phyloP scores from a whole-genome alignment of 768 basidiomycete genomes.

The Kondoa malvinella region DNA sequence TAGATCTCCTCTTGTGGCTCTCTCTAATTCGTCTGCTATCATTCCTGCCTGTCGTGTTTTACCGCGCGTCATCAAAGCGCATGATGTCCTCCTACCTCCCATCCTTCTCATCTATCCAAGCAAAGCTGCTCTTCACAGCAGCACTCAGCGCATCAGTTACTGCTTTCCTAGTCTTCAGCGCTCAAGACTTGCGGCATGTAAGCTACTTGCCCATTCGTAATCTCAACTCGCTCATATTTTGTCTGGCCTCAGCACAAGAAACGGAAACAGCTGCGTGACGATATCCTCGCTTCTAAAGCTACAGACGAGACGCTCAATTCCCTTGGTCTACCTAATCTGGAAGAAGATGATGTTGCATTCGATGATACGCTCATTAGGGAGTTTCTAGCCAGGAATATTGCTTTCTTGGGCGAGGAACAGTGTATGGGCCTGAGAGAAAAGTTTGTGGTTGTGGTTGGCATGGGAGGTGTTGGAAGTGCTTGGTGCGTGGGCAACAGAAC shows the following conservation, averaged over 20 bases:
- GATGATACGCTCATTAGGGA: conserved; percentile 69
- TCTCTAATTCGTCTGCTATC: no score
- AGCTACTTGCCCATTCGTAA: no score
- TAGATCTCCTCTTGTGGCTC: no score
- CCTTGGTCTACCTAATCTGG: not conserved
- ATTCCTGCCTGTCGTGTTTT: no score
- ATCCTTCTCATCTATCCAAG: not conserved
- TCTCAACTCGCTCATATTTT: no score
- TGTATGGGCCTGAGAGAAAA: conserved; percentile 61
- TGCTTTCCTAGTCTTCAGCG: not conserved
- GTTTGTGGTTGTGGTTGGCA: conserved; percentile 74
- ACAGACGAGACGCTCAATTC: conserved; percentile 1
- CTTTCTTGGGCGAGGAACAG: conserved; percentile 77
- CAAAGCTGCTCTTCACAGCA: not conserved
- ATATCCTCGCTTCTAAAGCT: not conserved
- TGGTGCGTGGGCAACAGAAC: conserved; percentile 48
- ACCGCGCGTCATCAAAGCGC: no score
- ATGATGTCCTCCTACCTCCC: not conserved
- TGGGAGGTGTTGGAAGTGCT: conserved; percentile 93
- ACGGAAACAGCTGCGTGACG: conserved; percentile 10
- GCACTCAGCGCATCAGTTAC: not conserved
- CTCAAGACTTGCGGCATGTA: not conserved
- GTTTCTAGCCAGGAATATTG: conserved; percentile 81
- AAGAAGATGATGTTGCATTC: conserved; percentile 17
- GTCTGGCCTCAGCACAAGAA: no score